These are phyloP conservation scores for Kwoniella europaea DNA, from an alignment of 768 basidiomycete species.

Conservation along the genomic window DNA sequence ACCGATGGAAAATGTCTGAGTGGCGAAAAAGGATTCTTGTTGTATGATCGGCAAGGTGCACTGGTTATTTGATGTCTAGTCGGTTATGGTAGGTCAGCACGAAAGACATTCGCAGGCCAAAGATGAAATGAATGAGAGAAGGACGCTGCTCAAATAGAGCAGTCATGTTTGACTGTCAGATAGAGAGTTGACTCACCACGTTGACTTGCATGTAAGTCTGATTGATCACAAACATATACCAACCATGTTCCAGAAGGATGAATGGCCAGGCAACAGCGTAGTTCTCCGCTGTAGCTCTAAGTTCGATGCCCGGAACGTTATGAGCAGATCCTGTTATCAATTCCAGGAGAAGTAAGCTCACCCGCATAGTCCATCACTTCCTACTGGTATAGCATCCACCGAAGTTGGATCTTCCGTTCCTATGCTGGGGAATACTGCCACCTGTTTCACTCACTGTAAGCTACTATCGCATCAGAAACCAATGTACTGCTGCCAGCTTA, in stretches of 20 bases:
- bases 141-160: no score
- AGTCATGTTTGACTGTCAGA: not conserved
- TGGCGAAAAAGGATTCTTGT: constrained; percentile 52
- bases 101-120: no score
- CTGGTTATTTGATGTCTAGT: constrained; percentile 29
- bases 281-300: constrained; percentile 38
- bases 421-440: constrained; percentile 44
- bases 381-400: constrained; percentile 29
- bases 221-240: constrained; percentile 56
- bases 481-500: constrained; percentile 17
- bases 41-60: constrained; percentile 29
- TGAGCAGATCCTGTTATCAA: no score
- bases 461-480: not conserved
- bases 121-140: no score
- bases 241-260: constrained; percentile 47
- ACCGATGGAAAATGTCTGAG: constrained; percentile 44
- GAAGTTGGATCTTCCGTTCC: constrained; percentile 34
- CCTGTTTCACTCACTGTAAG: constrained; percentile 23
- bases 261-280: constrained; percentile 45
- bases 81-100: not conserved
- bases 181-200: constrained; percentile 37
- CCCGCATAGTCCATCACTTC: constrained; percentile 49
- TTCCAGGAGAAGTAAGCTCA: constrained; percentile 15
- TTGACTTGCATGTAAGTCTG: constrained; percentile 53
- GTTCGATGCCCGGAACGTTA: not conserved